Base-by-base conservation (phyloP, 2,329 filamentous ascomycete species). In the Colletotrichum coccodes region DNA sequence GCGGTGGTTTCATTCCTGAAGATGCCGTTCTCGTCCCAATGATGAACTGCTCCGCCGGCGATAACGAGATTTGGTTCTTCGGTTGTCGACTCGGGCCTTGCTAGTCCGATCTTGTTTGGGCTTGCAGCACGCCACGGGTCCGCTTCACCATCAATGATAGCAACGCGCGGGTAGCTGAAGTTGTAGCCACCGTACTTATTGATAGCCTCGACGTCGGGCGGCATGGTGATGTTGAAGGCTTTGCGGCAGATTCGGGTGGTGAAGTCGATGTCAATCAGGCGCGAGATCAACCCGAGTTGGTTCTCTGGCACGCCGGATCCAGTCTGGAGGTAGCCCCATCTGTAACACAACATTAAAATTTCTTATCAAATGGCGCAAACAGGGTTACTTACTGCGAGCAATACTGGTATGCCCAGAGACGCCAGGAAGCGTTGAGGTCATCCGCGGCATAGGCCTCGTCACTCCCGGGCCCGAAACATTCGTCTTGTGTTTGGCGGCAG, bases 91-190 rank as follows among this genome's bases (percentile, higher is more conserved):
- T 82, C 78, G 18, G 92, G 83, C 21, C 83, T 80, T 6, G 50
- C 42, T 0, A 89, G 85, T 1, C 83, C 86, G 21, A 89, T 86
- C 0, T 90, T 90, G 53, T 95, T 90, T 0, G 92, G 89, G 0
- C 91, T 92, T 0, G 92, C 92, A 0, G 89, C 88, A 16, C 91
- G 87, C 94, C 94, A 97, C 0, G 94, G 93, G 75, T 97, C 94
- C 63, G 89, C 87, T 70, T 93, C 87, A 36, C 94, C 94, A 68
- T 94, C 93, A 46, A 97, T 83, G 58, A 93, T 86, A 3, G 94
- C 94, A 1, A 97, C 86, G 2, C 94, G 90, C 1, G 91, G 87
- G 76, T 94, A 94, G 44, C 87, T 86, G 73, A 96, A 91, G 75
- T 87, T 81, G 78, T 90, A 92, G 12, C 89, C 92, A 42, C 94